Percentiles rank a stretch among this genome's conserved stretches.
Evolutionary conservation across 2,329 filamentous ascomycete genomes (phyloP).

Genomic region (Canariomyces notabilis): DNA sequence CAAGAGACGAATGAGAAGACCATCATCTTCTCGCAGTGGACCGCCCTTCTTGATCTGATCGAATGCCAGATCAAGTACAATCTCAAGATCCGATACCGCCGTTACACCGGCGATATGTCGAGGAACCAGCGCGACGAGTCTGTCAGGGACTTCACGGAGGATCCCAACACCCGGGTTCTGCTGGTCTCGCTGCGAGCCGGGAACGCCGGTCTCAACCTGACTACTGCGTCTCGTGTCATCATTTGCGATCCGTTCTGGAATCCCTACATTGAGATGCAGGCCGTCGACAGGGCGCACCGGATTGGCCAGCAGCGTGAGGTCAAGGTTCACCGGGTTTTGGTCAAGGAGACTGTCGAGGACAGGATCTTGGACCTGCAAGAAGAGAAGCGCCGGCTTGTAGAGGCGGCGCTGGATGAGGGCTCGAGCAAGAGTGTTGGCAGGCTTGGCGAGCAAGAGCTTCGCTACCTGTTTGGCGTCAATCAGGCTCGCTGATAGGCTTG

Average conservation of each 20-base stretch:
- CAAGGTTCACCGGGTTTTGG: conserved; percentile 72
- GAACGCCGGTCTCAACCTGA: conserved; percentile 82
- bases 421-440: conserved; percentile 62
- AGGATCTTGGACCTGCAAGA: conserved; percentile 76
- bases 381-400: conserved; percentile 70
- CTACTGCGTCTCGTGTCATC: conserved; percentile 77
- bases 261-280: conserved; percentile 87
- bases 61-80: conserved; percentile 62
- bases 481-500: conserved; percentile 1
- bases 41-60: conserved; percentile 69
- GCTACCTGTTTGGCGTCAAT: conserved; percentile 57
- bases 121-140: conserved; percentile 60
- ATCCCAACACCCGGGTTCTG: conserved; percentile 60
- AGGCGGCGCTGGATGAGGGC: conserved; percentile 73
- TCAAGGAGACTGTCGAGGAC: conserved; percentile 78
- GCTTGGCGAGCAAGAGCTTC: conserved; percentile 61
- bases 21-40: conserved; percentile 79
- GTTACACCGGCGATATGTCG: conserved; percentile 74
- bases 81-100: conserved; percentile 52
- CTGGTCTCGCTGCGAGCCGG: conserved; percentile 75
- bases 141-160: conserved; percentile 59
- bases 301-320: conserved; percentile 75
- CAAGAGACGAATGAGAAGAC: conserved; percentile 61
- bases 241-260: conserved; percentile 95
- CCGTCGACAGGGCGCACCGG: conserved; percentile 82